A percentile compares a stretch with the other conserved stretches of the same genome.
phyloP scores from a whole-genome alignment of 2,329 filamentous ascomycete species.

The Zymoseptoria ardabiliae region DNA sequence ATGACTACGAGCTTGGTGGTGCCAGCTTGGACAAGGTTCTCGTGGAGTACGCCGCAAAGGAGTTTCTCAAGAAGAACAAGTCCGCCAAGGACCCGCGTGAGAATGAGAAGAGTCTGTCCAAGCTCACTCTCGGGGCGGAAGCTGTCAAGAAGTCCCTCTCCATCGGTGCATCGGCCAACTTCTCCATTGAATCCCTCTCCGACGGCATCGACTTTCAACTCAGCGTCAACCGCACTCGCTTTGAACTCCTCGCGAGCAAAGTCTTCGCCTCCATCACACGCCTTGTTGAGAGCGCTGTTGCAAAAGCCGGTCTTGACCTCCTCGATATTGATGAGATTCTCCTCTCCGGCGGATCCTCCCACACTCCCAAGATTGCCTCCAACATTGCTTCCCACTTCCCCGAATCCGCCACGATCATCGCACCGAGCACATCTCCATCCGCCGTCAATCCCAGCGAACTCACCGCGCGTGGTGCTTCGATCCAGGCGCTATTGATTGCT shows the following conservation, averaged over 20 bases:
- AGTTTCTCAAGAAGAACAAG: slow-evolving; percentile 96
- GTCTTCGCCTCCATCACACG: slow-evolving; percentile 82
- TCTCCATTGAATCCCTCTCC: slow-evolving; percentile 85
- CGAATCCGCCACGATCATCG: slow-evolving; percentile 66
- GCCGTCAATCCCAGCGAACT: slow-evolving; percentile 94
- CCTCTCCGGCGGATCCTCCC: slow-evolving; percentile 81
- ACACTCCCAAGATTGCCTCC: slow-evolving; percentile 86
- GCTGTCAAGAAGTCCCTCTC: slow-evolving; percentile 86
- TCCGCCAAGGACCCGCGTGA: slow-evolving; percentile 65
- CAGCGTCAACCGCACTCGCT: slow-evolving; percentile 87
- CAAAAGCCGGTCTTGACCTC: slow-evolving; percentile 87
- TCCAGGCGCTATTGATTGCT: slow-evolving; percentile 88
- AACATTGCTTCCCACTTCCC: slow-evolving; percentile 77
- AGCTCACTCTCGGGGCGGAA: slow-evolving; percentile 87
- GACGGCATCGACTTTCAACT: slow-evolving; percentile 86
- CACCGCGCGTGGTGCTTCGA: slow-evolving; percentile 78
- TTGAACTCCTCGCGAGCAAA: slow-evolving; percentile 81
- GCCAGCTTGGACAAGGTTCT: slow-evolving; percentile 80
- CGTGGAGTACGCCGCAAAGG: slow-evolving; percentile 95
- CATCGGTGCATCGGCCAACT: slow-evolving; percentile 77
- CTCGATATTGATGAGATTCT: slow-evolving; percentile 94
- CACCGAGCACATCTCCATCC: slow-evolving; percentile 67
- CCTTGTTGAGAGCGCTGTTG: slow-evolving; percentile 73
- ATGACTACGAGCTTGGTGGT: slow-evolving; percentile 92
- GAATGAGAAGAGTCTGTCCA: slow-evolving; percentile 75